phyloP scores from a whole-genome alignment of 768 basidiomycete genomes.

The Kwoniella dejecticola region DNA sequence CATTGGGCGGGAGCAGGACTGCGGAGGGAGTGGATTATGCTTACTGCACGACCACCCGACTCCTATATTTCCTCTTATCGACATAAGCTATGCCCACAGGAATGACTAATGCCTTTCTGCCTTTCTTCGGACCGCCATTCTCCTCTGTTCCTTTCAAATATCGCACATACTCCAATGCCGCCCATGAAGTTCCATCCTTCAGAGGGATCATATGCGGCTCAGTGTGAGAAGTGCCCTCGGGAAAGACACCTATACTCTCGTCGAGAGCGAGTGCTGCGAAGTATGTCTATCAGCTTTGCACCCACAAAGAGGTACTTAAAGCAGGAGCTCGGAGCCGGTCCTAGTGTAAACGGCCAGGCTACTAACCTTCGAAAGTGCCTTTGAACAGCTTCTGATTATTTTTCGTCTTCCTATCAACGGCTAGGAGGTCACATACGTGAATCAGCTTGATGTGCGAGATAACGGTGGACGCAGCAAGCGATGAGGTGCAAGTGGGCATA shows the following conservation, averaged over 20 bases:
- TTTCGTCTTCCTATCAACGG: slow-evolving; percentile 91
- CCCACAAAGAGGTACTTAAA: too few species aligned
- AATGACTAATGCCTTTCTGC: slow-evolving; percentile 66
- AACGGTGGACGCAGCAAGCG: too few species aligned
- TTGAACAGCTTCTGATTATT: slow-evolving; percentile 85
- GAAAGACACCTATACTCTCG: slow-evolving; percentile 82
- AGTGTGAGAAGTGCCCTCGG: slow-evolving; percentile 65
- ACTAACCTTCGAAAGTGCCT: slow-evolving; percentile 72
- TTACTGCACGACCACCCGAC: slow-evolving; percentile 66
- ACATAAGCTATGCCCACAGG: slow-evolving; percentile 91
- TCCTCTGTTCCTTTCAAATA: slow-evolving; percentile 61
- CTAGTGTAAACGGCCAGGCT: too few species aligned
- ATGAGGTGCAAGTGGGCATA: too few species aligned
- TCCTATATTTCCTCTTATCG: slow-evolving; percentile 93
- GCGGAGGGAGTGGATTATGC: slow-evolving; percentile 8
- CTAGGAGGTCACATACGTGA: too few species aligned
- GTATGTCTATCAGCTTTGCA: too few species aligned
- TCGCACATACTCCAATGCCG: slow-evolving; percentile 85
- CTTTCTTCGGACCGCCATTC: slow-evolving; percentile 43
- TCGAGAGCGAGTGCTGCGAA: slow-evolving; percentile 69
- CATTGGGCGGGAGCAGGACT: background rate
- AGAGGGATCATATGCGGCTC: slow-evolving; percentile 87
- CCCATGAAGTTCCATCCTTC: slow-evolving; percentile 89
- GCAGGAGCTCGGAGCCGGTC: too few species aligned
- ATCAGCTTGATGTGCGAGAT: too few species aligned